Base-by-base conservation (phyloP, 371 early-diverging fungal genomes). In the Mortierella sp. region DNA sequence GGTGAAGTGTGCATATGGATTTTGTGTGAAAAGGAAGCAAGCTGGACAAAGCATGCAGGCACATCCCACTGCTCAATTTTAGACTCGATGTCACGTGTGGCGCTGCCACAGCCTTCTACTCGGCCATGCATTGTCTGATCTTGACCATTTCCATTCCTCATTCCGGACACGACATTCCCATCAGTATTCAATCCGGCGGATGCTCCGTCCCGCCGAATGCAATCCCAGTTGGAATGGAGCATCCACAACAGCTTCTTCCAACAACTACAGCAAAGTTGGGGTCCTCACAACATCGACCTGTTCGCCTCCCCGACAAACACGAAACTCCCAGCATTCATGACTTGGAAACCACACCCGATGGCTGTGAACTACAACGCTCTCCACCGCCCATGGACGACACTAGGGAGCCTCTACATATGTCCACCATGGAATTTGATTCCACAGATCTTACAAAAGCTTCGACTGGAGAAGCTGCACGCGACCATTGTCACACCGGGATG, bases 111-210 rank as follows among this genome's bases (percentile, higher is more conserved):
- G n/a, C n/a, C n/a, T n/a, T n/a, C n/a, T n/a, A n/a, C n/a, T n/a
- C n/a, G n/a, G n/a, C n/a, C n/a, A n/a, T n/a, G n/a, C n/a, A n/a
- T n/a, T n/a, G n/a, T n/a, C n/a, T n/a, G n/a, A n/a, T n/a, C n/a
- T n/a, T n/a, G n/a, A n/a, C n/a, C n/a, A n/a, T n/a, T n/a, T n/a
- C n/a, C n/a, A n/a, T n/a, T n/a, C n/a, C n/a, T n/a, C n/a, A n/a
- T n/a, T n/a, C n/a, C n/a, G n/a, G n/a, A n/a, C n/a, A n/a, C n/a
- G n/a, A n/a, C n/a, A n/a, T n/a, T n/a, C 44, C 60, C 67, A 16
- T 67, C 60, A 22, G 17, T 28, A 1, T 55, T 67, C 67, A 67
- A 67, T 31, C 56, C 67, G 2, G 67, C 60, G 25, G 60, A 60
- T 28, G 55, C 57, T 21, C 67, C 60, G 24, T 67, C 60, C 14